phyloP scores from a whole-genome alignment of 2,329 filamentous ascomycete genomes.

The Colletotrichum sp. region DNA sequence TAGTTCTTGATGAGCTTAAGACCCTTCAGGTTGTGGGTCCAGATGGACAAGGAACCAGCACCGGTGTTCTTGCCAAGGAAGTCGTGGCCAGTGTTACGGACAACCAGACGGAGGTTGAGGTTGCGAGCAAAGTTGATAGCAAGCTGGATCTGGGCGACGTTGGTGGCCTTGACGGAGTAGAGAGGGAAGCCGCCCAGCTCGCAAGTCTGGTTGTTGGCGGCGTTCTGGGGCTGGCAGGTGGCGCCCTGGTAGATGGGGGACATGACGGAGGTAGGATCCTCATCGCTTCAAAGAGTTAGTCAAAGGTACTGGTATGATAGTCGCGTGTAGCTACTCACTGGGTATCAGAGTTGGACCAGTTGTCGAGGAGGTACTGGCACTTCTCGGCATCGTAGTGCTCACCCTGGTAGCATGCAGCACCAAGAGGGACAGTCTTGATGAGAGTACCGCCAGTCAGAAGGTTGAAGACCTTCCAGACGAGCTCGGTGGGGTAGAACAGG shows the following conservation, averaged over 20 bases:
- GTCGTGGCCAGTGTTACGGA: conserved; percentile 59
- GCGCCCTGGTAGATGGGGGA: conserved; percentile 42
- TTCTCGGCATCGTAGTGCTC: conserved; percentile 28
- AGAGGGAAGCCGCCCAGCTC: conserved; percentile 44
- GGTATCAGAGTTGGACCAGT: conserved; percentile 28
- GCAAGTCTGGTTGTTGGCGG: conserved; percentile 30
- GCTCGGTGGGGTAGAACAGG: conserved; percentile 25
- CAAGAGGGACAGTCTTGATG: conserved; percentile 35
- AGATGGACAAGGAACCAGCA: conserved; percentile 49
- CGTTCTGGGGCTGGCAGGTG: conserved; percentile 37
- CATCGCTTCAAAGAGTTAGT: conserved; percentile 26
- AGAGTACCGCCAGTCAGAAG: conserved; percentile 34
- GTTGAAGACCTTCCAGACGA: conserved; percentile 36
- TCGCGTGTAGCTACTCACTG: conserved; percentile 18
- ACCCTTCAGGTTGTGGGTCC: conserved; percentile 51
- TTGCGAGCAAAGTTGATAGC: conserved; percentile 50
- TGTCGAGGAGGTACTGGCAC: conserved; percentile 28
- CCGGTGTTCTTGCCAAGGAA: conserved; percentile 58
- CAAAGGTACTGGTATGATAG: accelerated
- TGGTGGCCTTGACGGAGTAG: conserved; percentile 45
- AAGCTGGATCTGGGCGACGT: conserved; percentile 48
- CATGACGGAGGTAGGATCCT: conserved; percentile 44
- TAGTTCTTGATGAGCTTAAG: conserved; percentile 27
- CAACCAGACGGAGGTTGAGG: conserved; percentile 52
- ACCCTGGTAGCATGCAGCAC: conserved; percentile 33